Evolutionary conservation across 2,329 filamentous ascomycete species (phyloP), one percentile per base, ranked within the genome.

Genomic region (Aspergillus sp.): DNA sequence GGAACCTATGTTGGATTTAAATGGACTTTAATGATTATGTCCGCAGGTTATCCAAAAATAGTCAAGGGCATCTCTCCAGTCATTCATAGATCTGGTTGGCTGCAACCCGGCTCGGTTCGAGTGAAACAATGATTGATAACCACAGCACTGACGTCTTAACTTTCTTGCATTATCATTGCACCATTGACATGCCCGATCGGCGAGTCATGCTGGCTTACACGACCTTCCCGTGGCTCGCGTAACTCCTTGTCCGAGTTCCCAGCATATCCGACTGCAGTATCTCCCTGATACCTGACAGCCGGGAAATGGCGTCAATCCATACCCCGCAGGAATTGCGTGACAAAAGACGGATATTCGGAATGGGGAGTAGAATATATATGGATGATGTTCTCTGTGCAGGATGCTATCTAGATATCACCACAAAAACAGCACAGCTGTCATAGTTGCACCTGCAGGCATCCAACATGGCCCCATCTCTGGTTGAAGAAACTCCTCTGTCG

Each of bases 381-480:
- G 47, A 17, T 19, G 15, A 15, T 3, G 13, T 6, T 25, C 36
- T 5, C n/a, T 19, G 19, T 48, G 17, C 17, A 39, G 23, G 41
- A 7, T 53, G 19, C 7, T 1, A 2, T 32, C 13, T 10, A 10
- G 17, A 47, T 10, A 13, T n/a, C 5, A n/a, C 15, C 12, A 45
- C 10, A 12, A 30, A 25, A 15, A 8, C 17, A 32, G 23, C 6
- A 47, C 28, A 17, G 10, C 12, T 13, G 47, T 25, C 30, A 50
- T 48, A 49, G 13, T 28, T 19, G 13, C 17, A 15, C 19, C 19
- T 19, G 25, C 13, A 32, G 8, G 13, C 25, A 43, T 15, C 13
- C 23, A 21, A 30, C 43, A 78, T 78, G 75, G 75, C 75, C 32
- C 75, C 75, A 2, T 70, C 72, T 41, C 57, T 76, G 21, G 70